These are phyloP conservation scores for Ceratonia siliqua DNA, from an alignment of 306 rosid genomes.

Conservation along the genomic window DNA sequence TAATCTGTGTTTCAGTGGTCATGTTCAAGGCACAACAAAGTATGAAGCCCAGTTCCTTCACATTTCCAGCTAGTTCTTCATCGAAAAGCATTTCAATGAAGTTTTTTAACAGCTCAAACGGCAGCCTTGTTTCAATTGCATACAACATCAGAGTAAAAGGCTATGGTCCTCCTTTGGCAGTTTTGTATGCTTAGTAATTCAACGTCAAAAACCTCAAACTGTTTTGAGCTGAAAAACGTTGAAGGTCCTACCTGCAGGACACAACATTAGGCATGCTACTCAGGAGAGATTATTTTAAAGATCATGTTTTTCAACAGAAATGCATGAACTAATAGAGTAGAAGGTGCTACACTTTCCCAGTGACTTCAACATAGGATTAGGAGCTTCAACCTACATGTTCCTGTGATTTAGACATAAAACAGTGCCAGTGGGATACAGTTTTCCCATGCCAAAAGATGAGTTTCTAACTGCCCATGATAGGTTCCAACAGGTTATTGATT, in stretches of 20 bases:
- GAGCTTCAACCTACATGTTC: neutral
- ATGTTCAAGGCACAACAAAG: neutral
- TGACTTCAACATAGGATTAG: too few species aligned
- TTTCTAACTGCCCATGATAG: neutral
- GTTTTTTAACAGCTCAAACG: conserved; percentile 8
- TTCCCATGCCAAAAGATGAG: neutral
- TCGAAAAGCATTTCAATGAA: neutral
- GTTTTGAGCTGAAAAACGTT: conserved; percentile 94
- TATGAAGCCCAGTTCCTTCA: neutral
- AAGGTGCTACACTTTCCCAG: too few species aligned
- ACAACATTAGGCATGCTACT: conserved; percentile 7
- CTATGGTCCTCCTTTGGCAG: conserved; percentile 86
- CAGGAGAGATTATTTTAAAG: neutral
- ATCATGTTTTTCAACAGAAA: neutral
- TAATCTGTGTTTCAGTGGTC: neutral
- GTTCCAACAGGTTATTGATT: neutral
- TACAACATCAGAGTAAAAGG: conserved; percentile 83
- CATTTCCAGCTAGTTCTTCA: neutral
- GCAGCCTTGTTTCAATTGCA: conserved; percentile 49
- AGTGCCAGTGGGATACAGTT: neutral
- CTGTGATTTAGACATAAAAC: neutral
- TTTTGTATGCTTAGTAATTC: conserved; percentile 74
- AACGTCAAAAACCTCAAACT: conserved; percentile 94
- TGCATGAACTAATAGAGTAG: too few species aligned
- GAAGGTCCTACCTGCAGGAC: conserved; percentile 93